Conservation (phyloP, 306 rosid genomes). For the Ormosia emarginata region DNA sequence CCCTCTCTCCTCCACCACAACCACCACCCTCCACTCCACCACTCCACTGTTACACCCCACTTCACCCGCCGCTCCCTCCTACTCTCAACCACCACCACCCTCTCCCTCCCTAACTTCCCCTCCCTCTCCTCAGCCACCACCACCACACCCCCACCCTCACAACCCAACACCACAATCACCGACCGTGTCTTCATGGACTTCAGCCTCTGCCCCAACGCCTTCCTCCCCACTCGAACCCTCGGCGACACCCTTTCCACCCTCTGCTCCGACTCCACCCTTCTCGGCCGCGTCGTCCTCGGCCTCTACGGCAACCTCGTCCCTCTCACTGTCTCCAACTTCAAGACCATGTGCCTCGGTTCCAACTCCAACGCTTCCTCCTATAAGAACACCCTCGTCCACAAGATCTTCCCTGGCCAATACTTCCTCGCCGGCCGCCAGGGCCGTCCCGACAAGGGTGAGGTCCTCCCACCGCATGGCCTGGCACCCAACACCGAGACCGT, state of each 20-base stretch:
- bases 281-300: constrained; percentile 81
- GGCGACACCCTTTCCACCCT: constrained; percentile 43
- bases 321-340: constrained; percentile 75
- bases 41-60: not conserved
- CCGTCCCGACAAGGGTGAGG: constrained; percentile 78
- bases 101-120: constrained; percentile 25
- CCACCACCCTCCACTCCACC: constrained; percentile 14
- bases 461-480: constrained; percentile 55
- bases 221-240: constrained; percentile 57
- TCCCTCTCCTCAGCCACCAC: not conserved
- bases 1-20: constrained; percentile 16
- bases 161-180: constrained; percentile 68
- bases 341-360: constrained; percentile 59
- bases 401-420: constrained; percentile 71
- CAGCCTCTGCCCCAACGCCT: constrained; percentile 76
- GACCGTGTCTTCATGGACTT: constrained; percentile 91
- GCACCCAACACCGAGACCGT: constrained; percentile 68
- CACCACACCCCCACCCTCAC: not conserved
- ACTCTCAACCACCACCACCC: constrained; percentile 40
- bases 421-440: constrained; percentile 88
- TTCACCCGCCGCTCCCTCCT: constrained; percentile 53
- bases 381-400: constrained; percentile 70
- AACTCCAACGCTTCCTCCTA: constrained; percentile 50
- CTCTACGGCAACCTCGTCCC: constrained; percentile 85
- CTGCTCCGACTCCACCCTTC: constrained; percentile 66